Base-by-base conservation (phyloP, 1,139 yeast species). In the Hanseniaspora uvarum region DNA sequence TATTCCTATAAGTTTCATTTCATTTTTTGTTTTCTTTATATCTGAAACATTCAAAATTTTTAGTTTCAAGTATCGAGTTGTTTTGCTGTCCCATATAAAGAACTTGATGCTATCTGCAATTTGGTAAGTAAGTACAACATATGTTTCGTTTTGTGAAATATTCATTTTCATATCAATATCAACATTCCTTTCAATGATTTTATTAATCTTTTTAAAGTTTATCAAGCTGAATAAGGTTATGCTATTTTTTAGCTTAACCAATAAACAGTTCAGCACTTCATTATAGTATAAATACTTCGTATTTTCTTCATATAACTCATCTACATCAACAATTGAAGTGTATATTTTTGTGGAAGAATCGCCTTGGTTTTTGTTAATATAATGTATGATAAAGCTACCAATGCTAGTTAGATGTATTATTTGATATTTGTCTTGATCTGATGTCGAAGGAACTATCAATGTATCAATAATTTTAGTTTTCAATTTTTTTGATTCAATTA, bases 131-230 rank as follows among this genome's bases (percentile, higher is more conserved):
- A 50, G 36, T 5, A 50, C 31, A 10, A 50, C 53, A 30, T 36
- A 50, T 3, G 33, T 37, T 11, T 37, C 33, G 36, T 37, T 50
- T 12, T 50, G 48, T 12, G 34, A 31, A 11, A 50, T 28, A 24
- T 28, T n/a, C 14, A 50, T 16, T 4, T 37, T 21, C 16, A 24
- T 37, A 6, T 34, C 24, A 5, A 19, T 5, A 36, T 33, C 38
- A 16, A 43, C 33, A n/a, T 30, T 41, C 7, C 48, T 23, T 31
- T 50, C 53, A 16, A 50, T 50, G n/a, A 50, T 50, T 10, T 50
- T 50, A 19, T 50, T 50, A 7, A 43, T 28, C 6, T 46, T 36
- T 37, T 50, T 50, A 16, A 50, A 43, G 18, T 50, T 50, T 10
- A 43, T 44, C 19, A 50, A 21, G 23, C 40, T 50, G 5, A 50